Evolutionary conservation across 768 basidiomycete species (phyloP), one percentile per base, ranked within the genome.

Genomic region (Porphyrellus cyaneotinctus): DNA sequence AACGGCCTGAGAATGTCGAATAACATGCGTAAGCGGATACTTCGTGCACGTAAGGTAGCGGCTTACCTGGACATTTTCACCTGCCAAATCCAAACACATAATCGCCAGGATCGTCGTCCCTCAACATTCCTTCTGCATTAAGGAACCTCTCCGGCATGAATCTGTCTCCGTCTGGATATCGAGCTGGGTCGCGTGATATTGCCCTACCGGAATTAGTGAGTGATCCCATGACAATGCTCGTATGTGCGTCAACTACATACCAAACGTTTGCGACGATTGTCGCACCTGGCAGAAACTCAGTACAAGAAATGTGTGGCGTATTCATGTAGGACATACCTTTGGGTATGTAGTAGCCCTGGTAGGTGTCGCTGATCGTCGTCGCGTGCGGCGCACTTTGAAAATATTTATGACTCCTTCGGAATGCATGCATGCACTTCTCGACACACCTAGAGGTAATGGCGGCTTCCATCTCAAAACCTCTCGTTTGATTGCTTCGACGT

Each of bases 401-500:
- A 20, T 14, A 6, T 18, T 20, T 3, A 20, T 6, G 18, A 43
- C 5, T n/a, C 20, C 10, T 13, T 13, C 0, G 12, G 6, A 43
- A 26, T n/a, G 10, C 0, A 22, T 28, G 12, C 1, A n/a, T 11
- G 24, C 8, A 4, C 5, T 4, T 2, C 8, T 3, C 2, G 8
- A 47, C 47, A 12, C 18, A 55, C 54, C 48, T 3, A 51, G 18
- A 2, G 49, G 49, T n/a, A 12, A 13, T 23, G 45, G 28, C 2
- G 54, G 54, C 22, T 37, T 35, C 54, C 54, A 55, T 26, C 54
- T 46, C 22, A 51, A 6, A 10, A 30, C 20, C 43, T 49, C 47
- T 14, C 38, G 37, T 17, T 39, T 7, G 18, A 49, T 41, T 1
- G 47, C 47, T 8, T 39, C 47, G 2, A 49, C 31, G 18, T 47